A percentile compares a stretch with the other conserved stretches of the same genome.
Conservation (phyloP, 352 stramenopile species). For the Globisporangium lucens region DNA sequence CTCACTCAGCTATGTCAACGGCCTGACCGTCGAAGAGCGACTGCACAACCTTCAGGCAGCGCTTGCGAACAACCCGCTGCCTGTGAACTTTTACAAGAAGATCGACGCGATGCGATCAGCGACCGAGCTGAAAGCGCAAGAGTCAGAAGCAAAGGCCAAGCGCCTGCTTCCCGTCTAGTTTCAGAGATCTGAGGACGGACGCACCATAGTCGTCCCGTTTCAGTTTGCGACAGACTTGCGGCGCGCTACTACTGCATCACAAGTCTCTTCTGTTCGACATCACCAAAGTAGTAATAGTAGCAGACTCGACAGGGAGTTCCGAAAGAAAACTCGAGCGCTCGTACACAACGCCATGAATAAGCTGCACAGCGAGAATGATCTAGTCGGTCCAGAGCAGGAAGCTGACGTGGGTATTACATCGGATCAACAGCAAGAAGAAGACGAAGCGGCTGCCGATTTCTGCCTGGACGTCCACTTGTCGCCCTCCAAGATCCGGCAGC, state of each 20-base stretch:
- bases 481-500: conserved; percentile 34
- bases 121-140: conserved; percentile 26
- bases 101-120: conserved; percentile 45
- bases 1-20: conserved; percentile 46
- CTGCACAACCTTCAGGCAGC: conserved; percentile 37
- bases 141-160: conserved; percentile 28
- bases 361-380: neutral
- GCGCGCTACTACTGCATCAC: neutral
- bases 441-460: conserved; percentile 14
- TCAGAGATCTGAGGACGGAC: conserved; percentile 30
- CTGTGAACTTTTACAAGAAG: conserved; percentile 50
- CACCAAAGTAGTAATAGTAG: neutral
- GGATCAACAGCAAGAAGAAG: neutral
- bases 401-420: neutral
- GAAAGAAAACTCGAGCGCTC: conserved; percentile 2
- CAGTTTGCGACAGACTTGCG: conserved; percentile 37
- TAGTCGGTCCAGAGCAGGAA: neutral
- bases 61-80: conserved; percentile 40
- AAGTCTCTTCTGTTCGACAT: neutral
- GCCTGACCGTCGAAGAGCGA: conserved; percentile 45
- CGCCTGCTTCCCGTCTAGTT: conserved; percentile 32
- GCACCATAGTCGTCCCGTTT: conserved; percentile 48
- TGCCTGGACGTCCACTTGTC: conserved; percentile 43
- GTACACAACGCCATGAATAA: conserved; percentile 5
- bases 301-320: neutral